Evolutionary conservation across 805 yeast species (phyloP).

Genomic region (Yarrowia sp.): DNA sequence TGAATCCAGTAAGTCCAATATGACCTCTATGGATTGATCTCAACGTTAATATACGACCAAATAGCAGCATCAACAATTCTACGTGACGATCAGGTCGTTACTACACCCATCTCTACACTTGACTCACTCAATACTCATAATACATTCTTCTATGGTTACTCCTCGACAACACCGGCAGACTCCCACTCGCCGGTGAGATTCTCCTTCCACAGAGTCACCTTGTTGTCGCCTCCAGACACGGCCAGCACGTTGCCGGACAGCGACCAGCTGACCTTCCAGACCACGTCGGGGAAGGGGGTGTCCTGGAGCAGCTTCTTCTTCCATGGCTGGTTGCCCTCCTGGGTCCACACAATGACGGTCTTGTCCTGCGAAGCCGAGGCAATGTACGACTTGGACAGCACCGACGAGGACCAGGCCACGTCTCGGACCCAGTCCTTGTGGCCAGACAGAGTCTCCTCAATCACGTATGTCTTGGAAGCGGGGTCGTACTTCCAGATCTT

Average conservation of each 20-base stretch:
- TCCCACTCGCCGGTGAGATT: constrained; percentile 94
- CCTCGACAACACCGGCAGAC: constrained; percentile 94
- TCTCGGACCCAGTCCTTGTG: constrained; percentile 99
- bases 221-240: constrained; percentile 94
- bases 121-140: background rate
- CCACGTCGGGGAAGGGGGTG: constrained; percentile 92
- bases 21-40: too few relatives aligned
- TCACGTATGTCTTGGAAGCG: constrained; percentile 63
- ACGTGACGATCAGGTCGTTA: too few relatives aligned
- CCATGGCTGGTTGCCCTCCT: constrained; percentile 76
- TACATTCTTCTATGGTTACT: constrained; percentile 47
- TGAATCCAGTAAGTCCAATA: too few relatives aligned
- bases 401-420: constrained; percentile 96
- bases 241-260: constrained; percentile 95
- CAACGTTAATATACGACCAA: too few relatives aligned
- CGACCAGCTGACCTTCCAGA: constrained; percentile 99
- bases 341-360: constrained; percentile 94
- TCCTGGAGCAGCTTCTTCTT: constrained; percentile 73
- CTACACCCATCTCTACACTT: background rate
- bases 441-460: constrained; percentile 82
- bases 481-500: constrained; percentile 83
- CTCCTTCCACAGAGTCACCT: constrained; percentile 96
- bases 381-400: constrained; percentile 82
- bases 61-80: too few relatives aligned
- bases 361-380: constrained; percentile 98